A percentile compares a stretch with the other conserved stretches of the same genome.
These are phyloP conservation scores for Talaromyces thailandensis DNA, from an alignment of 495 filamentous ascomycete genomes.

Conservation along the genomic window DNA sequence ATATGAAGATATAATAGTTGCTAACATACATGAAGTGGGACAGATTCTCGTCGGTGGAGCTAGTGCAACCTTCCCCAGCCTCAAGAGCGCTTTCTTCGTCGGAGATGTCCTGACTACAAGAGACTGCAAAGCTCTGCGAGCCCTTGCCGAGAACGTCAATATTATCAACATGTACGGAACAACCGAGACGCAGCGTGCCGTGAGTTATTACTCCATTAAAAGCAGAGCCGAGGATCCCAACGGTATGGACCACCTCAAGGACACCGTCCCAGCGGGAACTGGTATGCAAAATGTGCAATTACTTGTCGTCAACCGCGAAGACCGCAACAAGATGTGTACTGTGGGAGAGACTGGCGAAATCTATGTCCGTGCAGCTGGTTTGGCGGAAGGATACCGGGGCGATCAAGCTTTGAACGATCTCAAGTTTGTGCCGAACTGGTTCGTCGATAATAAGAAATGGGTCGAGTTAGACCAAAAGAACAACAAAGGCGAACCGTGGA, in stretches of 20 bases:
- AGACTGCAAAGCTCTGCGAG: conserved; percentile 72
- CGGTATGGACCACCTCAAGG: conserved; percentile 61
- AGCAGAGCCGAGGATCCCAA: conserved; percentile 56
- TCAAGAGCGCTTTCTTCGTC: conserved; percentile 86
- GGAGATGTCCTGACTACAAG: conserved; percentile 84
- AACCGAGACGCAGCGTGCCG: conserved; percentile 81
- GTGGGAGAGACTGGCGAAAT: conserved; percentile 84
- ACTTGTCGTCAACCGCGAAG: conserved; percentile 76
- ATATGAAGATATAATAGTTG: neutral
- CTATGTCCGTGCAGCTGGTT: conserved; percentile 76
- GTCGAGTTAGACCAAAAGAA: conserved; percentile 47
- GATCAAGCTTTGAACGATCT: conserved; percentile 57
- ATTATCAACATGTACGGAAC: conserved; percentile 93
- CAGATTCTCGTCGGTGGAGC: conserved; percentile 89
- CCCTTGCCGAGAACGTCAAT: conserved; percentile 66
- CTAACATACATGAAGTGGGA: conserved; percentile 44
- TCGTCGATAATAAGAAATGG: conserved; percentile 70
- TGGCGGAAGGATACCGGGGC: conserved; percentile 82
- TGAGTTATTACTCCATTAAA: conserved; percentile 80
- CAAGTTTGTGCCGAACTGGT: conserved; percentile 90
- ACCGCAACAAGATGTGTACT: conserved; percentile 61
- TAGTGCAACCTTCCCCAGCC: conserved; percentile 61
- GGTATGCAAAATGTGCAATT: conserved; percentile 94
- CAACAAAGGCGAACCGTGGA: conserved; percentile 51
- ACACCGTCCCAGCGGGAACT: conserved; percentile 77